Base-by-base conservation (phyloP, 1,139 yeast genomes). In the Lizanozyma gosingica region DNA sequence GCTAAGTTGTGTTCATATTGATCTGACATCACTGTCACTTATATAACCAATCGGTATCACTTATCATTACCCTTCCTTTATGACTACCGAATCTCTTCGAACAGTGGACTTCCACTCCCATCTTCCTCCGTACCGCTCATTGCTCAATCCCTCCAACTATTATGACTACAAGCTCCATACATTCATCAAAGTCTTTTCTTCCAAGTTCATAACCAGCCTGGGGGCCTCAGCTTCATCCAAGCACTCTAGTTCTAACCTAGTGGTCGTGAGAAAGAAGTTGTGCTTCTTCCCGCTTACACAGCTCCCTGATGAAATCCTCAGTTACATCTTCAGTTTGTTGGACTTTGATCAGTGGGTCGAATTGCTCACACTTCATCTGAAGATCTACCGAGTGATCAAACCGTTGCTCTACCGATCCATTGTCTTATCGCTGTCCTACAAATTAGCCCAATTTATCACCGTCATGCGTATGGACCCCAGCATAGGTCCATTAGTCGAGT, bases 381-480 rank as follows among this genome's bases (percentile, higher is more conserved):
- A 22, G 11, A 22, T 81, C 47, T 73, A 80, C 52, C 58, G 55
- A 37, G 61, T 75, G n/a, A 67, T 78, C 8, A 77, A 78, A 49
- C 71, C 72, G 2, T 63, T 69, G 32, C 59, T 83, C 16, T 86
- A 83, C 54, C 56, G 63, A 16, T 47, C 60, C n/a, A 75, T 88
- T 14, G 47, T 51, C 14, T 73, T 86, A 49, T 70, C 76, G 0
- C 79, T 92, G 3, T 78, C 88, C 3, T 86, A 80, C 53, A 62
- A 95, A 38, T 73, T 84, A 42, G 92, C 85, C 1, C 95, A 85
- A 57, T 80, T 86, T 53, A 77, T 86, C 8, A 70, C 88, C 1
- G 71, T 79, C 8, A 58, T 86, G 15, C 64, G 83, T 37, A 63
- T 73, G 39, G 74, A 74, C 47, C 67, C 75, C 2, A 64, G 63